Conservation (phyloP, 371 early-diverging fungal genomes). For the Paramicrosporidium saccamoebae region DNA sequence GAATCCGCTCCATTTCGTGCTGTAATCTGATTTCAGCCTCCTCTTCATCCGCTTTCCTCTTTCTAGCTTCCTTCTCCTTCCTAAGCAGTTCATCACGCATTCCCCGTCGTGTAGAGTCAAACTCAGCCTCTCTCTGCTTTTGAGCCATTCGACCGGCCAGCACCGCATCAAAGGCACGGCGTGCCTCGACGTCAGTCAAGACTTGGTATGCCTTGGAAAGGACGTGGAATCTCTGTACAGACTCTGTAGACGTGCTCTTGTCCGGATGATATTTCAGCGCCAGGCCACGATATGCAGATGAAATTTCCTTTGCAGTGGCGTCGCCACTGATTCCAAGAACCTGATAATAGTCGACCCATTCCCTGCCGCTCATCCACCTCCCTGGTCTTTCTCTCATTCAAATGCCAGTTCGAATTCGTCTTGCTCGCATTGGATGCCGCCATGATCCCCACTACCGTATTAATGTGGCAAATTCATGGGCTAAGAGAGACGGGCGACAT, state of each 20-base stretch:
- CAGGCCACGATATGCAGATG: slow-evolving; percentile 65
- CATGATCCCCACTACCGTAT: slow-evolving; percentile 76
- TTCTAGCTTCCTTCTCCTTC: no score
- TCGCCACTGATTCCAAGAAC: slow-evolving; percentile 46
- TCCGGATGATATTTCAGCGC: slow-evolving; percentile 28
- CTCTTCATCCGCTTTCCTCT: no score
- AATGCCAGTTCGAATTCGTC: slow-evolving; percentile 23
- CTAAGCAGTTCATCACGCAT: no score
- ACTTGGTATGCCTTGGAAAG: slow-evolving; percentile 71
- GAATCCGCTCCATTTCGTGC: no score
- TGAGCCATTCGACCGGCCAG: no score
- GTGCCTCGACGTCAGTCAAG: slow-evolving; percentile 67
- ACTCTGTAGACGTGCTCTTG: slow-evolving; percentile 16
- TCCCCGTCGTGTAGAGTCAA: no score
- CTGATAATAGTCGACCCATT: slow-evolving; percentile 63
- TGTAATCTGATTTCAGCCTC: no score
- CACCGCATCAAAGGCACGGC: no score
- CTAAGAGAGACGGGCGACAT: slow-evolving; percentile 50
- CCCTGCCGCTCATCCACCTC: no score
- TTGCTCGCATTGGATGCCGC: slow-evolving; percentile 54
- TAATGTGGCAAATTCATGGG: slow-evolving; percentile 46
- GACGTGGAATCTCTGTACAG: slow-evolving; percentile 38
- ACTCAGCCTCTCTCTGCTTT: no score
- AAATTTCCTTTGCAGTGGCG: slow-evolving; percentile 51
- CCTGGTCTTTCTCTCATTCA: no score